phyloP scores from a whole-genome alignment of 345 rosid species.

The Pseudoturritis turrita region DNA sequence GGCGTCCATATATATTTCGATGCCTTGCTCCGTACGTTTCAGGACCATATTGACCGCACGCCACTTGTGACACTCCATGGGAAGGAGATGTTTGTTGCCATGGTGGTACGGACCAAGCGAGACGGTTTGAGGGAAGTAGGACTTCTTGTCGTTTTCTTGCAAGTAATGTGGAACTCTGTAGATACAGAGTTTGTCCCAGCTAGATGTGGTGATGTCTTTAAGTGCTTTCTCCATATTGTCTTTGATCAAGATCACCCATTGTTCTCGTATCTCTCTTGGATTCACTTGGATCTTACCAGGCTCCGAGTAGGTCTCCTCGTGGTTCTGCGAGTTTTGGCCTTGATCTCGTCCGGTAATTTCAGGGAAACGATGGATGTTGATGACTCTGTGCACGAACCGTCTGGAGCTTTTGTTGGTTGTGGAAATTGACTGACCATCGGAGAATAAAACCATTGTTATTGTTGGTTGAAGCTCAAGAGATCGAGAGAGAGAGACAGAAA shows the following conservation, averaged over 20 bases:
- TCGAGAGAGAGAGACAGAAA: no score
- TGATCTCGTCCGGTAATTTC: no score
- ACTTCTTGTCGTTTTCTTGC: conserved; percentile 53
- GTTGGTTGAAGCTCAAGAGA: no score
- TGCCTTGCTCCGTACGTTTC: conserved; percentile 44
- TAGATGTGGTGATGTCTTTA: conserved; percentile 43
- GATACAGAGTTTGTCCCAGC: conserved; percentile 44
- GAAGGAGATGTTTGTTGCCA: conserved; percentile 46
- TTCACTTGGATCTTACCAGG: conserved; percentile 19
- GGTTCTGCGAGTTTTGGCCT: no score
- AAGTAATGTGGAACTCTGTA: conserved; percentile 23
- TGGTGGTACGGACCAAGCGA: conserved; percentile 84
- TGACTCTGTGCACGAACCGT: no score
- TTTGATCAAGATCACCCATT: conserved; percentile 60
- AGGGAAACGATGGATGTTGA: no score
- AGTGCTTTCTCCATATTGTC: conserved; percentile 52
- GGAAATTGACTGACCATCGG: no score
- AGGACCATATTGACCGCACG: conserved; percentile 56
- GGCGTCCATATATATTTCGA: conserved; percentile 48
- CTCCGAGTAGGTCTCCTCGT: no score
- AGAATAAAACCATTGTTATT: no score
- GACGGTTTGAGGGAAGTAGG: conserved; percentile 61
- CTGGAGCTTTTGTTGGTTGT: no score
- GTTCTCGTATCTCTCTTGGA: neutral
- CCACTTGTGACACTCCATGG: conserved; percentile 78